Conservation (phyloP, 148 eudicot species). For the Vaccinium myrtillus region DNA sequence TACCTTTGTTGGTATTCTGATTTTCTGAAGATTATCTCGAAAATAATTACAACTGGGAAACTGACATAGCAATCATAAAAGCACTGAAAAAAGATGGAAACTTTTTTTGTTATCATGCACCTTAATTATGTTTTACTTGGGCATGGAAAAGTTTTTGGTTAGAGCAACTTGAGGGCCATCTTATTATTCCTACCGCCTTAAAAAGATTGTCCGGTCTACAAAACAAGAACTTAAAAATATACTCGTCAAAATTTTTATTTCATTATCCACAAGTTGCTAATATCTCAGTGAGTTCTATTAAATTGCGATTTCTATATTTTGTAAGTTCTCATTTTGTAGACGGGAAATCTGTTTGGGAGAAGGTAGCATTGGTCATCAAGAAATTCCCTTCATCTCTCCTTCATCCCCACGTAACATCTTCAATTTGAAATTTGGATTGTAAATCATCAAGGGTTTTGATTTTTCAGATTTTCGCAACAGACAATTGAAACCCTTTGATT, state of each 20-base stretch:
- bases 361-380: background rate
- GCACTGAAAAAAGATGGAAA: background rate
- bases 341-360: no score
- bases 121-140: background rate
- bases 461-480: background rate
- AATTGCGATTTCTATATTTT: background rate
- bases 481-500: background rate
- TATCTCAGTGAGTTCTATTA: no score
- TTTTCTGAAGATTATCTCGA: constrained; percentile 14
- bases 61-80: background rate
- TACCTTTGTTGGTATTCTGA: background rate
- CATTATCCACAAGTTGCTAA: no score
- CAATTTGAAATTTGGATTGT: background rate
- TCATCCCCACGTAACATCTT: background rate
- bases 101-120: background rate
- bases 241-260: no score
- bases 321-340: no score
- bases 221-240: no score
- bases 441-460: background rate
- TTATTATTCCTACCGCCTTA: background rate
- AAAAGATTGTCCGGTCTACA: background rate
- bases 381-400: background rate
- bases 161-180: background rate
- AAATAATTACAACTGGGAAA: background rate
- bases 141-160: background rate